phyloP scores from a whole-genome alignment of 2,329 filamentous ascomycete genomes.

The Eutypa lata region DNA sequence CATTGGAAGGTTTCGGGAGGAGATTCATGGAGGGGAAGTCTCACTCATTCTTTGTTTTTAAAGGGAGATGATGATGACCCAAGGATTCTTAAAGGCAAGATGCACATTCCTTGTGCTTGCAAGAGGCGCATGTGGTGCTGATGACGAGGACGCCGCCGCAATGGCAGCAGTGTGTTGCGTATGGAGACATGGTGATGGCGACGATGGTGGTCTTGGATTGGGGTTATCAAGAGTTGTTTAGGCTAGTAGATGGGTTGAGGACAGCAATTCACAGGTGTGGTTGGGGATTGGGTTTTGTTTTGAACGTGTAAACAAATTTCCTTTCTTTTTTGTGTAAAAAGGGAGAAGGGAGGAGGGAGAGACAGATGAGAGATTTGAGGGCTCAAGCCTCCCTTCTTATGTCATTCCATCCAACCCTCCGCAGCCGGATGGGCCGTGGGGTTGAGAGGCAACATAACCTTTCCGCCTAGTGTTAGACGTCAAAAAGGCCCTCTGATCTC shows the following conservation, averaged over 20 bases:
- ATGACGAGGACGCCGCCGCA: constrained; percentile 29
- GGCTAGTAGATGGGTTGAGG: neutral
- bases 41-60: too few species aligned
- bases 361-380: neutral
- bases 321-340: too few species aligned
- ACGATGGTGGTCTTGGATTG: constrained; percentile 11
- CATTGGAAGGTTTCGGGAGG: too few species aligned
- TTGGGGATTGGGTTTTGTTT: neutral
- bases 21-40: too few species aligned
- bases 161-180: constrained; percentile 27
- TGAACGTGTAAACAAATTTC: neutral
- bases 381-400: neutral
- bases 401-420: neutral
- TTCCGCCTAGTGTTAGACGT: neutral
- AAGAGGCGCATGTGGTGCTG: constrained; percentile 27
- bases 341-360: neutral
- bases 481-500: neutral
- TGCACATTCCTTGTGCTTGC: constrained; percentile 27
- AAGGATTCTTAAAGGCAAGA: constrained; percentile 18
- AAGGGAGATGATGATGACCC: too few species aligned
- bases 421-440: neutral
- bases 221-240: neutral
- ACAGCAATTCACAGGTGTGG: neutral
- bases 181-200: constrained; percentile 7
- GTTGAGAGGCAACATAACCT: neutral